These are phyloP conservation scores for Saccharum officinarum DNA, from an alignment of 176 grass and related monocot species.

Conservation along the genomic window DNA sequence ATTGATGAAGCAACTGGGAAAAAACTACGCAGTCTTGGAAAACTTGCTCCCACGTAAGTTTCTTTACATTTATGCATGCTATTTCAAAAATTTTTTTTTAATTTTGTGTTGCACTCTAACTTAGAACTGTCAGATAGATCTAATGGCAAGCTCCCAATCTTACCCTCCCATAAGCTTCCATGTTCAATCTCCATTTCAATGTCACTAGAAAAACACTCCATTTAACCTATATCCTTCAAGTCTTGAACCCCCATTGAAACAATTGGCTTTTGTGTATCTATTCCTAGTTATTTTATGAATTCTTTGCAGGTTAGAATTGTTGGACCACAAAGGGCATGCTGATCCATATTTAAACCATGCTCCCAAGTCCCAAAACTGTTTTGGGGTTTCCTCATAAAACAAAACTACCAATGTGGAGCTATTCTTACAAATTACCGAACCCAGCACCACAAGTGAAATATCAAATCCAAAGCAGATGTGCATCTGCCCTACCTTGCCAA, in stretches of 20 bases:
- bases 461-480: not conserved
- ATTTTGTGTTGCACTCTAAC: not conserved
- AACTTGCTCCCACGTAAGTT: constrained; percentile 98
- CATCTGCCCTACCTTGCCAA: too few species aligned
- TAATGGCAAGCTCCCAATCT: constrained; percentile 5
- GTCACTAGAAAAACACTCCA: not conserved
- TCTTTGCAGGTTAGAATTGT: not conserved
- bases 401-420: not conserved
- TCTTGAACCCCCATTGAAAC: not conserved
- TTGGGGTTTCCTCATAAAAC: not conserved
- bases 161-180: not conserved
- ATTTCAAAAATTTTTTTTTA: constrained; percentile 6
- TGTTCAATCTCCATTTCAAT: constrained; percentile 2
- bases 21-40: constrained; percentile 77
- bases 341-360: not conserved
- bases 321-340: not conserved
- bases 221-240: not conserved
- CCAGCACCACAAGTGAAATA: not conserved
- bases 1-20: constrained; percentile 63
- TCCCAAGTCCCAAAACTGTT: not conserved
- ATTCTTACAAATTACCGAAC: not conserved
- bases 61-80: not conserved
- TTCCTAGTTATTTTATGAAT: not conserved
- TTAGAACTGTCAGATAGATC: not conserved
- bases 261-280: not conserved